A percentile compares a stretch with the other conserved stretches of the same genome.
These are phyloP conservation scores for Flaveria trinervia DNA, from an alignment of 129 eudicot genomes.

Conservation along the genomic window DNA sequence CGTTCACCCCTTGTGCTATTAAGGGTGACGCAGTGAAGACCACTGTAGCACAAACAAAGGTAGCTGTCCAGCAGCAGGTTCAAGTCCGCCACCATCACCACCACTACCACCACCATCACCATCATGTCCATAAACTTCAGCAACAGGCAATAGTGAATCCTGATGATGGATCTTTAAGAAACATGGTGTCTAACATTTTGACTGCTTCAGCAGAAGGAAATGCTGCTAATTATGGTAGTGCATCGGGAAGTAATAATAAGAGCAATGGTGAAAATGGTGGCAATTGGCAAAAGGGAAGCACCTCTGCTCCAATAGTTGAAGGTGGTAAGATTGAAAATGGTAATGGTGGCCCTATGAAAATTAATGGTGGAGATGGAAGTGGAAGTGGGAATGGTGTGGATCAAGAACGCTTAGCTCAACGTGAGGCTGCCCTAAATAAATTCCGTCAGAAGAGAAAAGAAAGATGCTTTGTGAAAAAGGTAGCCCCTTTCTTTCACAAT, in stretches of 20 bases:
- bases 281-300: slow-evolving; percentile 40
- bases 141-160: slow-evolving; percentile 38
- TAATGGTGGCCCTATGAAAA: slow-evolving; percentile 40
- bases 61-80: slow-evolving; percentile 25
- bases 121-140: slow-evolving; percentile 43
- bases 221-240: slow-evolving; percentile 67
- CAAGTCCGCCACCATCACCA: slow-evolving; percentile 58
- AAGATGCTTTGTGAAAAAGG: slow-evolving; percentile 86
- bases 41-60: slow-evolving; percentile 17
- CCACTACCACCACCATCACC: slow-evolving; percentile 55
- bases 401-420: slow-evolving; percentile 37
- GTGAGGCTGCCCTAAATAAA: slow-evolving; percentile 67
- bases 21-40: slow-evolving; percentile 24
- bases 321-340: slow-evolving; percentile 36
- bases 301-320: slow-evolving; percentile 43
- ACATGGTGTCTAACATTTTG: slow-evolving; percentile 37
- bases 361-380: slow-evolving; percentile 53
- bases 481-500: slow-evolving; percentile 22
- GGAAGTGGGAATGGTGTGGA: slow-evolving; percentile 35
- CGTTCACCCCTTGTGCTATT: slow-evolving; percentile 23
- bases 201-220: slow-evolving; percentile 51
- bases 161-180: slow-evolving; percentile 40
- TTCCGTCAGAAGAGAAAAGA: slow-evolving; percentile 71
- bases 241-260: slow-evolving; percentile 62
- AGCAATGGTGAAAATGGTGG: slow-evolving; percentile 60